phyloP scores from a whole-genome alignment of 345 rosid genomes.

The Ceriops decandra region DNA sequence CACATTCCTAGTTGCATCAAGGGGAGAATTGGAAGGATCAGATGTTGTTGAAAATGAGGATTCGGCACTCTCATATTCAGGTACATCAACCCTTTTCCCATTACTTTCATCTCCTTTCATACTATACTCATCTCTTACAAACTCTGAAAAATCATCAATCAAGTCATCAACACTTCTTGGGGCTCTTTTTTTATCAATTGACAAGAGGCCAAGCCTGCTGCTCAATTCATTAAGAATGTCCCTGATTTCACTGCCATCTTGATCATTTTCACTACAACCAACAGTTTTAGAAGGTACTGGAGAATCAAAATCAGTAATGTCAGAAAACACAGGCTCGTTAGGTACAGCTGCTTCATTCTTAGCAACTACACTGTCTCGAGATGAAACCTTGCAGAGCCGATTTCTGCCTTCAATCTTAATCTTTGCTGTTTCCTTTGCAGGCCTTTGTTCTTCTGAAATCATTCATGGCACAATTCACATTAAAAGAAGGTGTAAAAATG shows the following conservation, averaged over 20 bases:
- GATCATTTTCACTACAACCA: slow-evolving; percentile 18
- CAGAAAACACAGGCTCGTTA: slow-evolving; percentile 38
- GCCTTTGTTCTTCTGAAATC: slow-evolving; percentile 35
- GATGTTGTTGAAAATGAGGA: slow-evolving; percentile 45
- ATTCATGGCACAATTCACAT: not conserved
- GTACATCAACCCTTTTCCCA: slow-evolving; percentile 18
- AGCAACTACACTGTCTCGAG: slow-evolving; percentile 29
- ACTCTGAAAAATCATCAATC: slow-evolving; percentile 17
- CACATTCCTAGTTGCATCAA: slow-evolving; percentile 15
- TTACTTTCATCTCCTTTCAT: slow-evolving; percentile 15
- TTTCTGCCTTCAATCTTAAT: slow-evolving; percentile 53
- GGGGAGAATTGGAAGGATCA: slow-evolving; percentile 26
- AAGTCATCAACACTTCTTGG: slow-evolving; percentile 26
- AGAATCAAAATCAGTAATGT: slow-evolving; percentile 64
- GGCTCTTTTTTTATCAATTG: slow-evolving; percentile 55
- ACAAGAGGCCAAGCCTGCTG: slow-evolving; percentile 67
- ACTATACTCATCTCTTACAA: slow-evolving; percentile 7
- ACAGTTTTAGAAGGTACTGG: slow-evolving; percentile 37
- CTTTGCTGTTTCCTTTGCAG: slow-evolving; percentile 37
- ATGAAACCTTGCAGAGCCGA: slow-evolving; percentile 54
- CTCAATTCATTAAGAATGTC: slow-evolving; percentile 75
- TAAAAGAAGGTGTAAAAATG: not conserved
- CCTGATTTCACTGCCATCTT: slow-evolving; percentile 51
- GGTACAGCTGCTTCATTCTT: slow-evolving; percentile 12
- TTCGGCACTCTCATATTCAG: slow-evolving; percentile 40